Evolutionary conservation across 2,329 filamentous ascomycete species (phyloP).

Genomic region (Paradendryphiella salina): DNA sequence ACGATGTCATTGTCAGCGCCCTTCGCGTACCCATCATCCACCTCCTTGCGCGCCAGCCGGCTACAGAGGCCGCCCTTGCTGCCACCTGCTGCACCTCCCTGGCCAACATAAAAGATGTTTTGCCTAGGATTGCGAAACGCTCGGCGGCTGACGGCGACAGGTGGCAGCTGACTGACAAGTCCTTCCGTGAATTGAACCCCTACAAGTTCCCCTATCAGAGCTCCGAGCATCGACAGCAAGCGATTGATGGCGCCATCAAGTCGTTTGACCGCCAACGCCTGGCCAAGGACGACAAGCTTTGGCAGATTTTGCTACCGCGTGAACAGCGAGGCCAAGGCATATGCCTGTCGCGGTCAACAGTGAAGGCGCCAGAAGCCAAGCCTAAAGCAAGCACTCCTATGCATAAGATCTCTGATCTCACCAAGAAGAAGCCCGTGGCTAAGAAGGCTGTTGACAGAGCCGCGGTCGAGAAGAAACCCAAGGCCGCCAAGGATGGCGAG

Average conservation of each 20-base stretch:
- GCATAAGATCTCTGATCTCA: conserved; percentile 47
- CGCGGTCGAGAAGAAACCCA: conserved; percentile 30
- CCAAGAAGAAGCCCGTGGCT: conserved; percentile 49
- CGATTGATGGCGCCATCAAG: conserved; percentile 64
- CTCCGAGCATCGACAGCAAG: conserved; percentile 59
- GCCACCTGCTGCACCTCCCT: conserved; percentile 37
- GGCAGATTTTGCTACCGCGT: conserved; percentile 64
- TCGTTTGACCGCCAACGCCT: conserved; percentile 66
- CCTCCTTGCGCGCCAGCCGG: conserved; percentile 55
- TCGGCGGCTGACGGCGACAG: conserved; percentile 52
- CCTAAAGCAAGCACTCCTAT: conserved; percentile 42
- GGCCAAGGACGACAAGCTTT: conserved; percentile 62
- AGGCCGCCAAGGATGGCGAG: conserved; percentile 16
- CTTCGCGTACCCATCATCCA: conserved; percentile 53
- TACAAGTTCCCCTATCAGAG: conserved; percentile 63
- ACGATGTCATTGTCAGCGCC: conserved; percentile 45
- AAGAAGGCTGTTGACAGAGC: conserved; percentile 53
- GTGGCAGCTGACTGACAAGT: conserved; percentile 58
- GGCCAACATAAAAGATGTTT: conserved; percentile 37
- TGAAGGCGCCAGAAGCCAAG: conserved; percentile 48
- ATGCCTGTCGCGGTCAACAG: conserved; percentile 61
- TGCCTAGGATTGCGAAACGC: conserved; percentile 57
- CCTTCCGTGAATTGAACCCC: conserved; percentile 64
- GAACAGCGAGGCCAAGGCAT: conserved; percentile 66
- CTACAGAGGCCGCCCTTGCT: conserved; percentile 38